Base-by-base conservation (phyloP, 768 basidiomycete species). In the Baorangia bicolor region DNA sequence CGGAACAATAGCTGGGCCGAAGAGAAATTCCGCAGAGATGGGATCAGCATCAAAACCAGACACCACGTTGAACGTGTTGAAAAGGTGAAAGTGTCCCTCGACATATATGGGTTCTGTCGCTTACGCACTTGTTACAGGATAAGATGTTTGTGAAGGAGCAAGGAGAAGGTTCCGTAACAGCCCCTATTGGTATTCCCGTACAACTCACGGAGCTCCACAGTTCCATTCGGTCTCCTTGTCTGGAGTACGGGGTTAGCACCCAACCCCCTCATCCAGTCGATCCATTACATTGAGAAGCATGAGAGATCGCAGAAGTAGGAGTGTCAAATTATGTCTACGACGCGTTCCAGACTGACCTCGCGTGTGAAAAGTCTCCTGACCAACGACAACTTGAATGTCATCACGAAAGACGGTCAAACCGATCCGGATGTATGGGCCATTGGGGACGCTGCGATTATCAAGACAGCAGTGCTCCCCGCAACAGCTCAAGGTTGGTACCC, bases 191-290 rank as follows among this genome's bases (percentile, higher is more conserved):
- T 42, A 39, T 61, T 41, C 13, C 46, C 23, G 49, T 45, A 20
- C 16, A 20, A 10, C 59, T 55, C 43, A 58, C 14, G 56, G 49
- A 35, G 49, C 53, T 47, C 45, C 56, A 13, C 56, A 91, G 91
- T 92, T 35, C 85, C 83, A 7, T 90, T 87, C 68, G 92, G 93
- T 25, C 74, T 94, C 21, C 79, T 92, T 12, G 90, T 94, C 16
- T 94, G 92, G 92, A 88, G 86, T 57, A 94, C 93, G 2, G 93
- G 92, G 2, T 76, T 94, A 3, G 81, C 90, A 6, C 84, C 90
- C 4, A 94, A 94, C 66, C 92, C 93, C 8, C 74, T 94, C 27
- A 80, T 94, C 49, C 71, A 79, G 56, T 77, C 80, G 0, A 81
- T 92, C 44, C 69, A 73, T 8, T 83, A 80, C 43, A 74, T 87